phyloP scores from a whole-genome alignment of 805 yeast species.

The Ogataea trehaloabstinens region DNA sequence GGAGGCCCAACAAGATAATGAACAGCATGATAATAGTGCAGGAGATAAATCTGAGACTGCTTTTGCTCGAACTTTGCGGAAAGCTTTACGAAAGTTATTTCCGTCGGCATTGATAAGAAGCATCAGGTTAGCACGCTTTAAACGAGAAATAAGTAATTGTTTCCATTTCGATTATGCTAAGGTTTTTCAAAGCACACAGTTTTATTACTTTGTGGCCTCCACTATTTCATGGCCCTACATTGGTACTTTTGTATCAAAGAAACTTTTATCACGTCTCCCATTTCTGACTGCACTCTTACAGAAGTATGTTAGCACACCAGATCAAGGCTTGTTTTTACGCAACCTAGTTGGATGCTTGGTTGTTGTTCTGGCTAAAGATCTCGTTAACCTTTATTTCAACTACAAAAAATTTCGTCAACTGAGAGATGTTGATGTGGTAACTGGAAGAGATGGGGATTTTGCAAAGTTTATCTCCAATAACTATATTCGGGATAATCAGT shows the following conservation, averaged over 20 bases:
- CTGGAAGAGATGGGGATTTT: constrained; percentile 13
- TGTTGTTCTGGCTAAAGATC: constrained; percentile 32
- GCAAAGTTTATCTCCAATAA: constrained; percentile 13
- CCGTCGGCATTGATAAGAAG: constrained; percentile 12
- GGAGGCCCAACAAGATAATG: constrained; percentile 7
- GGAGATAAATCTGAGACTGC: not conserved
- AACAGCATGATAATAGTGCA: constrained; percentile 1
- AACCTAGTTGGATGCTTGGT: constrained; percentile 35
- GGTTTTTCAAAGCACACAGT: constrained; percentile 22
- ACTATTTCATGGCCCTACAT: constrained; percentile 34
- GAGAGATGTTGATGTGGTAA: constrained; percentile 23
- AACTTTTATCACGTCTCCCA: constrained; percentile 22
- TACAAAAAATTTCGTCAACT: constrained; percentile 32
- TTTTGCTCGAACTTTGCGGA: constrained; percentile 1
- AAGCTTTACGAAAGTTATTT: constrained; percentile 6
- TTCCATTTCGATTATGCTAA: constrained; percentile 29
- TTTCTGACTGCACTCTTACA: constrained; percentile 20
- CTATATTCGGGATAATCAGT: constrained; percentile 3
- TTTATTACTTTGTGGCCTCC: constrained; percentile 21
- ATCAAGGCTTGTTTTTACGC: constrained; percentile 33
- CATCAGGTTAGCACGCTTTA: constrained; percentile 19
- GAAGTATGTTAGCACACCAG: constrained; percentile 32
- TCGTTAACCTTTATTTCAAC: constrained; percentile 29
- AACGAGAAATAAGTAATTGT: constrained; percentile 29
- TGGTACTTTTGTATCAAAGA: constrained; percentile 26